Conservation (phyloP, 129 eudicot species). For the Dittrichia graveolens region DNA sequence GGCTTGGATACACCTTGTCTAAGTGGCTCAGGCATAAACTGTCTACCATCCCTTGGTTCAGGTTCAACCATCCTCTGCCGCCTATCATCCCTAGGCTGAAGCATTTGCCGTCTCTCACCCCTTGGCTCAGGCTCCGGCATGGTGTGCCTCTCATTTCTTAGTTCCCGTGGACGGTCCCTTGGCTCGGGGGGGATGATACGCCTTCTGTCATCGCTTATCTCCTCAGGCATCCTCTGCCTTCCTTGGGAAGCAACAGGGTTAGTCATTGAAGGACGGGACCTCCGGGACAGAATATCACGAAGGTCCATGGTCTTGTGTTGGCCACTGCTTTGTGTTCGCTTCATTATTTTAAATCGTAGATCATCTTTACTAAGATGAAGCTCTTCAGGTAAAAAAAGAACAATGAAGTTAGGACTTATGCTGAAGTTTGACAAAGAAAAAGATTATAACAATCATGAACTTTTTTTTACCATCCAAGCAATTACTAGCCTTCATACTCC, state of each 20-base stretch:
- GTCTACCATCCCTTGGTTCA: constrained; percentile 49
- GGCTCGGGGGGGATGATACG: constrained; percentile 21
- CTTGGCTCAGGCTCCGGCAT: constrained; percentile 39
- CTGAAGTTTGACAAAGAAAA: not conserved
- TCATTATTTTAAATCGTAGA: constrained; percentile 79
- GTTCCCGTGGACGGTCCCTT: constrained; percentile 23
- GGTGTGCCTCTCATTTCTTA: constrained; percentile 29
- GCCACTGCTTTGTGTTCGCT: constrained; percentile 45
- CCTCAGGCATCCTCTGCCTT: constrained; percentile 40
- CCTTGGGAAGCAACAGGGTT: constrained; percentile 36
- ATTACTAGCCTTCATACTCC: constrained; percentile 33
- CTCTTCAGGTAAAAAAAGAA: constrained; percentile 42
- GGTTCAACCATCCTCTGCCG: constrained; percentile 24
- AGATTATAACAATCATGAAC: constrained; percentile 18
- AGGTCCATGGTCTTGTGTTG: constrained; percentile 55
- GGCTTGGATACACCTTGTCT: constrained; percentile 45
- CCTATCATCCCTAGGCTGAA: constrained; percentile 38
- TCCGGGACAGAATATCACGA: constrained; percentile 71
- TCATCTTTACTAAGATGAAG: constrained; percentile 62
- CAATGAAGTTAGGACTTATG: constrained; percentile 21
- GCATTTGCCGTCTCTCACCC: constrained; percentile 39
- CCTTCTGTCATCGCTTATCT: constrained; percentile 30
- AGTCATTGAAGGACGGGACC: constrained; percentile 49
- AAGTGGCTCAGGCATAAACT: constrained; percentile 32
- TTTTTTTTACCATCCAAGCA: constrained; percentile 58